Evolutionary conservation across 768 basidiomycete genomes (phyloP).

Genomic region (Pholiota molesta): DNA sequence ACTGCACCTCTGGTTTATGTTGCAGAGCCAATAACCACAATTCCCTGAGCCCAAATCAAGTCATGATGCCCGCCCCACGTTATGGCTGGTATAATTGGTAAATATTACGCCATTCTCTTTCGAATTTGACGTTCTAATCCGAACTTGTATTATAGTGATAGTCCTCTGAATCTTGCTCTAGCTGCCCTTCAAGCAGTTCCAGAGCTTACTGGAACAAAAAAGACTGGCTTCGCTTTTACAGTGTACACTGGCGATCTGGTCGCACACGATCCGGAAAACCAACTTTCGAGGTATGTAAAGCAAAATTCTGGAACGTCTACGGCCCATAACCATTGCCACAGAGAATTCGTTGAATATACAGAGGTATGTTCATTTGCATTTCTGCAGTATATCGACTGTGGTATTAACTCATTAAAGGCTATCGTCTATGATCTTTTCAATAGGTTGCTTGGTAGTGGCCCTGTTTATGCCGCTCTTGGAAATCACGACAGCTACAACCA

Average conservation of each 20-base stretch:
- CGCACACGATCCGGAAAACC: constrained; percentile 68
- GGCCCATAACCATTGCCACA: constrained; percentile 23
- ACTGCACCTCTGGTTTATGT: constrained; percentile 68
- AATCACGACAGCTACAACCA: constrained; percentile 79
- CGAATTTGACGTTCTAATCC: not conserved
- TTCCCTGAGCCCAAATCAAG: constrained; percentile 47
- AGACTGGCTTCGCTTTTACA: constrained; percentile 64
- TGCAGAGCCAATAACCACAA: constrained; percentile 63
- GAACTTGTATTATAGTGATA: constrained; percentile 45
- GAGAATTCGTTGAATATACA: constrained; percentile 61
- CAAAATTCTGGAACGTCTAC: not conserved
- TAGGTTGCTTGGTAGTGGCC: constrained; percentile 60
- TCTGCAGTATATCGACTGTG: not conserved
- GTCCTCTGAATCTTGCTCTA: constrained; percentile 61
- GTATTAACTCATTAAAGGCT: constrained; percentile 38
- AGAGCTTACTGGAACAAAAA: constrained; percentile 59
- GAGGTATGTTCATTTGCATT: constrained; percentile 46
- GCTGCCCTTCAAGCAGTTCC: constrained; percentile 72
- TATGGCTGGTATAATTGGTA: constrained; percentile 69
- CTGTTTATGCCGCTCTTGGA: constrained; percentile 76
- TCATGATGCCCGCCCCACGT: constrained; percentile 64
- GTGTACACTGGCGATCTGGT: constrained; percentile 78
- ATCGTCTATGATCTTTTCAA: constrained; percentile 70
- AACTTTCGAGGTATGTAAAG: constrained; percentile 57
- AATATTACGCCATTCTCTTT: not conserved